These are phyloP conservation scores for Vaccinium vitisidaea DNA, from an alignment of 148 eudicot species.

Conservation along the genomic window DNA sequence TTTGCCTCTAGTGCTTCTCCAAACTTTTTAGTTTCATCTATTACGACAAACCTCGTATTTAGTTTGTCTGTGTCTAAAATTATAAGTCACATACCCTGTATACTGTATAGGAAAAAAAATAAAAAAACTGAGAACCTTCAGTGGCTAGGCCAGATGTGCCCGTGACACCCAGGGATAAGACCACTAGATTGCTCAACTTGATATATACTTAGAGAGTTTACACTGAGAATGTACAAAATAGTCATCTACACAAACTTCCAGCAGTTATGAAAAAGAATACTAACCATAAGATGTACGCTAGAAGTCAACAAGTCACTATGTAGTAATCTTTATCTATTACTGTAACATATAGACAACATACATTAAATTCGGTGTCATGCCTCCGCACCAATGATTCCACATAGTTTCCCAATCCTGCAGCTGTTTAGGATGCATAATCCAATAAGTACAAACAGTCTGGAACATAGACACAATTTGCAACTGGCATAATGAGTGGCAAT, in stretches of 20 bases:
- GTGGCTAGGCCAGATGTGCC: conserved; percentile 1
- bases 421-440: conserved; percentile 42
- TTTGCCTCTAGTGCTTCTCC: neutral
- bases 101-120: neutral
- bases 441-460: conserved; percentile 17
- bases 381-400: conserved; percentile 92
- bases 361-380: conserved; percentile 89
- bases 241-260: conserved; percentile 6
- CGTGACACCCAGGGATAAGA: neutral
- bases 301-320: neutral
- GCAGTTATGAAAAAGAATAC: neutral
- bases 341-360: conserved; percentile 28
- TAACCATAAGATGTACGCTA: neutral
- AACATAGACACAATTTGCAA: neutral
- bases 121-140: neutral
- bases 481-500: neutral
- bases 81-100: neutral
- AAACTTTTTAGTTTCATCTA: neutral
- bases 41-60: neutral
- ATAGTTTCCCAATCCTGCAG: conserved; percentile 98
- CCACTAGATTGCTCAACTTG: neutral
- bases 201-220: neutral
- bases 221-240: neutral
- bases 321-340: neutral
- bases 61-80: neutral